Conservation (phyloP, 306 rosid species). For the Acacia confusa region DNA sequence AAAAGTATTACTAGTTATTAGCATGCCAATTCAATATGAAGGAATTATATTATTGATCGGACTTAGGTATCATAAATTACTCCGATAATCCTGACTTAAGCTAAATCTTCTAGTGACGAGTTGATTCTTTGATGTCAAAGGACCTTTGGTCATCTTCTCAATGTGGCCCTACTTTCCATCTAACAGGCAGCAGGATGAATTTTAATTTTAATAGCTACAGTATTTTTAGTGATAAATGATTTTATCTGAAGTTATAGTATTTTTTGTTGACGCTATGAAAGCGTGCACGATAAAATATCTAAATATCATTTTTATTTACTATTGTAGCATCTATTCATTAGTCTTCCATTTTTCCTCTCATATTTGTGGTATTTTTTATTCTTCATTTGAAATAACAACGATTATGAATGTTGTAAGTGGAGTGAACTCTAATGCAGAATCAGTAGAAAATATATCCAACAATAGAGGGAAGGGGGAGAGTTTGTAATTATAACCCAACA, state of each 20-base stretch:
- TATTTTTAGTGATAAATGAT: not conserved
- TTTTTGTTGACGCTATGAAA: not conserved
- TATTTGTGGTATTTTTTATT: conserved; percentile 1
- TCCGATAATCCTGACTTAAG: not conserved
- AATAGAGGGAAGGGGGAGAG: not conserved
- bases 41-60: not conserved
- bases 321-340: not conserved
- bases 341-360: not conserved
- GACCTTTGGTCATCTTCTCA: not conserved
- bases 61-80: not conserved
- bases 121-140: not conserved
- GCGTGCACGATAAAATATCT: not conserved
- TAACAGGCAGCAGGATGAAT: not conserved
- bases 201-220: not conserved
- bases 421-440: not conserved
- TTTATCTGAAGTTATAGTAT: not conserved
- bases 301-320: not conserved
- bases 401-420: conserved; percentile 13
- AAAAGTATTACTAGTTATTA: not conserved
- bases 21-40: not conserved
- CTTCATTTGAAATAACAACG: not conserved
- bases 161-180: not conserved
- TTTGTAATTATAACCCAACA: not conserved
- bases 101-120: not conserved
- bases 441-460: not conserved